Conservation (phyloP, 192 early-diverging fungal species). For the Lunasporangiospora selenospora region DNA sequence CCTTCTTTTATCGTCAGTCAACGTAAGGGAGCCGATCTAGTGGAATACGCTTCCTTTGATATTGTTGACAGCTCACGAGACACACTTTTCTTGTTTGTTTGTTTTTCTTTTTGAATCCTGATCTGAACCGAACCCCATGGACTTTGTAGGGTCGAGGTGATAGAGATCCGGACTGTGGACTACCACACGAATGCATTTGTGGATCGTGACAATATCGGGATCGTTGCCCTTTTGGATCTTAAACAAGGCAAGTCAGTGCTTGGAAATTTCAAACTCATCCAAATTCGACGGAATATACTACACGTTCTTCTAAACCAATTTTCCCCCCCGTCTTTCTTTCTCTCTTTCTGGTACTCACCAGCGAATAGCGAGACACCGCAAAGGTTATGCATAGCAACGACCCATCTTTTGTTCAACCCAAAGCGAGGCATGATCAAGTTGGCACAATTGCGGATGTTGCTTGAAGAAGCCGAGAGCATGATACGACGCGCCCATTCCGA, state of each 20-base stretch:
- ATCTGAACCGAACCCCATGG: no score
- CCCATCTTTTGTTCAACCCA: conserved; percentile 27
- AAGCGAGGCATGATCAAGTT: conserved; percentile 33
- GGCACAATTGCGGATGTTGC: conserved; percentile 29
- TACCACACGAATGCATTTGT: conserved; percentile 6
- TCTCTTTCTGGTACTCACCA: no score
- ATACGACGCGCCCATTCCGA: no score
- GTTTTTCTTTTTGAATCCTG: no score
- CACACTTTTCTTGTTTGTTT: no score
- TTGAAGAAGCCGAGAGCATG: conserved; percentile 1
- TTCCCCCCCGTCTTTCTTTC: no score
- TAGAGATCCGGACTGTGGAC: not conserved
- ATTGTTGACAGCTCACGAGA: no score
- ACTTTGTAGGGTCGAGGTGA: conserved; percentile 6
- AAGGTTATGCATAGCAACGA: conserved; percentile 30
- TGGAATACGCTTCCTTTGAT: no score
- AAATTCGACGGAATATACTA: no score
- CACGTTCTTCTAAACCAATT: no score
- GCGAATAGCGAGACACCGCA: no score
- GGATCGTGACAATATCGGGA: conserved; percentile 29
- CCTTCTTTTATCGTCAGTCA: conserved; percentile 21
- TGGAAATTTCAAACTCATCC: no score
- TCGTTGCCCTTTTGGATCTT: conserved; percentile 33
- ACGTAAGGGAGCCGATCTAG: conserved; percentile 5
- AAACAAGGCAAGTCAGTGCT: conserved; percentile 10